Evolutionary conservation across 2,329 filamentous ascomycete genomes (phyloP).

Genomic region (Xylariaceae sp.): DNA sequence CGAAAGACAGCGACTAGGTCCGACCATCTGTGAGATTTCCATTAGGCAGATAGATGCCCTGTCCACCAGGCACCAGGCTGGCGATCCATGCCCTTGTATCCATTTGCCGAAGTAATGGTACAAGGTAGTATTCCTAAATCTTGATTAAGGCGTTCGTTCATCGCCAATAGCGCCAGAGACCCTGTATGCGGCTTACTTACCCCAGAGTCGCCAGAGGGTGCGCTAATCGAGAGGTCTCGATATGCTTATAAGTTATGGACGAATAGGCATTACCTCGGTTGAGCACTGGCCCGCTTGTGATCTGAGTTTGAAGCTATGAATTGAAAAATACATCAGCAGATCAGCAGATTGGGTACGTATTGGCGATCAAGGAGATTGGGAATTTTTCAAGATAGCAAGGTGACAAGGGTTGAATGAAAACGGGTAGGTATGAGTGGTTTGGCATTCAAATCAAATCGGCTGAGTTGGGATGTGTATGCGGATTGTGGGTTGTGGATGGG

Average conservation of each 20-base stretch:
- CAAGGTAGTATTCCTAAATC: neutral
- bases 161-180: slow-evolving; percentile 15
- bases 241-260: slow-evolving; percentile 2
- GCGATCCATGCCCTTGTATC: slow-evolving; percentile 14
- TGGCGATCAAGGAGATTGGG: neutral
- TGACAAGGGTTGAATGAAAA: neutral
- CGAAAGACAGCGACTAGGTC: neutral
- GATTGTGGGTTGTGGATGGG: slow-evolving; percentile 2
- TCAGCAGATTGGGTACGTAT: neutral
- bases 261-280: slow-evolving; percentile 12
- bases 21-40: too few species aligned
- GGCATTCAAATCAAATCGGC: slow-evolving; percentile 20
- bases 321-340: too few species aligned
- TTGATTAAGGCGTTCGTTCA: neutral
- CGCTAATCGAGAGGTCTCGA: slow-evolving; percentile 7
- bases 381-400: slow-evolving; percentile 1
- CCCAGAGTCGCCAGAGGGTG: slow-evolving; percentile 6
- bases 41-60: slow-evolving; percentile 13
- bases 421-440: slow-evolving; percentile 7
- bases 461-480: slow-evolving; percentile 10
- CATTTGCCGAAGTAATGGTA: neutral
- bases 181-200: slow-evolving; percentile 9
- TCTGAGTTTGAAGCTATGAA: slow-evolving; percentile 9
- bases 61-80: slow-evolving; percentile 20
- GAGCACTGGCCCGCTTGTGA: slow-evolving; percentile 4